These are phyloP conservation scores for Gymnopus androsaceus DNA, from an alignment of 1,284 basidiomycete genomes.

Conservation along the genomic window DNA sequence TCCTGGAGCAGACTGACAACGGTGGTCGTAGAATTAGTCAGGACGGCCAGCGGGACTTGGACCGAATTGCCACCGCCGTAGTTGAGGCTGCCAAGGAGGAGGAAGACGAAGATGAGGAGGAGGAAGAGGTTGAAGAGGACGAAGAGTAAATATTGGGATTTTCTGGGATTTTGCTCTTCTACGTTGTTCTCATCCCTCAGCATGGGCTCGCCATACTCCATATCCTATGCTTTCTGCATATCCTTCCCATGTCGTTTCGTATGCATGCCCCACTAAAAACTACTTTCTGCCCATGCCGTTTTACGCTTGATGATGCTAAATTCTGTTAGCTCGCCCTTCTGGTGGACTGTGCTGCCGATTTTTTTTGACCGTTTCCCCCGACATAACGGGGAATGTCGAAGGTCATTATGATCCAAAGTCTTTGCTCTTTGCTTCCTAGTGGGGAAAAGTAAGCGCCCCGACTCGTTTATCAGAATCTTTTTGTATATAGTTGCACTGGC, in stretches of 20 bases:
- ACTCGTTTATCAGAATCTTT: no score
- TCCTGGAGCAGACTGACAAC: conserved; percentile 91
- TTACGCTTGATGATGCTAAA: no score
- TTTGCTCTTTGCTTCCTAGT: no score
- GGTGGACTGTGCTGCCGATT: no score
- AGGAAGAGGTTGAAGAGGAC: conserved; percentile 75
- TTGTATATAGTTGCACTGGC: no score
- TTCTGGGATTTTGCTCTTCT: background rate
- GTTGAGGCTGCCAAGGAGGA: conserved; percentile 87
- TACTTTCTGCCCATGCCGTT: background rate
- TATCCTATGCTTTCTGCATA: background rate
- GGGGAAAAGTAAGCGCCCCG: no score
- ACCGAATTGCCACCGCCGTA: conserved; percentile 97
- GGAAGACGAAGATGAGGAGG: conserved; percentile 87
- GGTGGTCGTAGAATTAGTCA: conserved; percentile 96
- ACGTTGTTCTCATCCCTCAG: background rate
- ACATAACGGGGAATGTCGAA: no score
- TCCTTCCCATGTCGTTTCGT: background rate
- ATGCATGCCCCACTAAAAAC: background rate
- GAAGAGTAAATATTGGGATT: conserved; percentile 41
- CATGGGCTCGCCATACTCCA: background rate
- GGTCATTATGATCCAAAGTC: no score
- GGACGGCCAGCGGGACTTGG: conserved; percentile 96
- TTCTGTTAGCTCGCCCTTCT: no score
- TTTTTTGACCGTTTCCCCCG: no score